Evolutionary conservation across 768 basidiomycete species (phyloP), one percentile per base, ranked within the genome.

Genomic region (Macrolepiota fuliginosa): DNA sequence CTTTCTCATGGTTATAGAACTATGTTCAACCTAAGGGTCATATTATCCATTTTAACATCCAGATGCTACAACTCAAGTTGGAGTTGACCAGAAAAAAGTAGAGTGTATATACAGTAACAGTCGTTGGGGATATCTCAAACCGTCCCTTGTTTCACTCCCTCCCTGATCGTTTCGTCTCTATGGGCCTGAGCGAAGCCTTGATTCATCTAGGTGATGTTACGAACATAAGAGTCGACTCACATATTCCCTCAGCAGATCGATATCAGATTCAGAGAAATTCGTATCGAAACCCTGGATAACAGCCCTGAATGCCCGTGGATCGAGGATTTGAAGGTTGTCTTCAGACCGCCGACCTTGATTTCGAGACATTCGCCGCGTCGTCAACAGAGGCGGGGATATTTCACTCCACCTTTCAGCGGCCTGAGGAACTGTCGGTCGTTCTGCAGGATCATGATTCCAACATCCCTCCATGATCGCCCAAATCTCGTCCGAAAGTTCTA

Each of bases 401-500:
- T 15, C 3, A 12, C n/a, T 35, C 36, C 36, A 29, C 22, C 11
- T 37, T 12, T 58, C 24, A 5, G 62, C 39, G 36, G 65, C 56
- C 1, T 59, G 37, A 3, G 1, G 17, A 2, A 56, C 55, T 3
- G 56, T 58, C 4, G 72, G 73, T 19, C 72, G 67, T 10, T 56
- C 42, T 4, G n/a, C 37, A 0, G 71, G 68, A 24, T 64, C 40
- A 11, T 56, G 40, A 12, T 39, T 46, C 73, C 73, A 74, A 57
- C 71, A 72, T 4, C 63, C 62, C 49, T 68, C 57, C 46, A 72
- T 65, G 0, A 72, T 32, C 1, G 52, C 29, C 70, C 73, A 72
- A 2, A 69, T 61, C 0, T 11, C 32, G 1, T 63, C 62, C 0
- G 67, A 69, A 24, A 70, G 35, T 5, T 66, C 68, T 55, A 60